Evolutionary conservation across 768 basidiomycete genomes (phyloP), one percentile per base, ranked within the genome.

Genomic region (Calocybe gangraenosa): DNA sequence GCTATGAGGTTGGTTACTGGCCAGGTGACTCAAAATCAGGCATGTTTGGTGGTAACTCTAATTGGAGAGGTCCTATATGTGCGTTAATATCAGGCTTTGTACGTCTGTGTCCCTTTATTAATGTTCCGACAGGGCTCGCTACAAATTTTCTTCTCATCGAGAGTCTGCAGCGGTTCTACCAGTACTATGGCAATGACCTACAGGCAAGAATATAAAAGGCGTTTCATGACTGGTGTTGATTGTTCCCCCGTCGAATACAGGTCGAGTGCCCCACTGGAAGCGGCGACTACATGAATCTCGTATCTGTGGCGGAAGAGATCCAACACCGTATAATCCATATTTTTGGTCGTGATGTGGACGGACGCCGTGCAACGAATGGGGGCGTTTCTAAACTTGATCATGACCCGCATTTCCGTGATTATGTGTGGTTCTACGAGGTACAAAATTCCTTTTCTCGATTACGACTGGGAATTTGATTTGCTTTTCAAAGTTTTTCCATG

Each of bases 41-140:
- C 37, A 99, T 99, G 95, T 95, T 96, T 64, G 92, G 93, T 42
- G 92, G 91, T n/a, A 94, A 93, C 60, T 93, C 91, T n/a, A 94
- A 93, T 54, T 95, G 92, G 92, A 73, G 92, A 61, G 92, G 92
- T n/a, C 87, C 87, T 3, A 87, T 89, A 46, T 90, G 87, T 87
- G 54, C 66, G 79, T n/a, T 50, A 7, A 1, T 28, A 28, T 28
- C 25, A 28, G 25, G 21, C 3, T 18, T 47, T 18, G n/a, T n/a
- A n/a, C 46, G 8, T 32, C 18, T 19, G 30, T 19, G n/a, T 21
- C 22, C 30, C 25, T 13, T 13, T 32, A 2, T 44, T 51, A 47
- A 47, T 31, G 8, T 23, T 2, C 20, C 19, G 20, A 22, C 63
- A 79, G 92, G 95, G 96, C 81, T 97, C 33, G 93, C 96, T 7